Percentiles rank a stretch among this genome's conserved stretches.
Conservation (phyloP, 495 filamentous ascomycete species). For the Aspergillus bertholletiae region DNA sequence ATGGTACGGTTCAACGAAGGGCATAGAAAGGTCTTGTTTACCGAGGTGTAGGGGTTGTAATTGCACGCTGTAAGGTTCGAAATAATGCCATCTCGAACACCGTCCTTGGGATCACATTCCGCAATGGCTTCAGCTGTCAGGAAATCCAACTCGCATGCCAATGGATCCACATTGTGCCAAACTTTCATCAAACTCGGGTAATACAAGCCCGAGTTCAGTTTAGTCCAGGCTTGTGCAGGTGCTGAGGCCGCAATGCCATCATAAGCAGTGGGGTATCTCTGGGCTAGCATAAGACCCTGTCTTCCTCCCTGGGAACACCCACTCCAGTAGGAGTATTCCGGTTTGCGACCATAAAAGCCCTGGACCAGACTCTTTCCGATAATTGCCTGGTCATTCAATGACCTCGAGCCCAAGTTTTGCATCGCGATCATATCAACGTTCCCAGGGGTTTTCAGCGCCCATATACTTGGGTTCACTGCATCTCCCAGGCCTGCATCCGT, state of each 20-base stretch:
- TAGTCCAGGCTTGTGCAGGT: no score
- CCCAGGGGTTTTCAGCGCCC: conserved; percentile 36
- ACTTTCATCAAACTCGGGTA: no score
- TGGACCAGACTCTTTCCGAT: conserved; percentile 15
- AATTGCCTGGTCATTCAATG: conserved; percentile 28
- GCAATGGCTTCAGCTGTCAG: conserved; percentile 35
- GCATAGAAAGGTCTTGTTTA: conserved; percentile 42
- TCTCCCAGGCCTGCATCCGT: conserved; percentile 38
- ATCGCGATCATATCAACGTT: conserved; percentile 37
- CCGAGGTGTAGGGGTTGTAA: conserved; percentile 31
- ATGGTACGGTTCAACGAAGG: conserved; percentile 11
- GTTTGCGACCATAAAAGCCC: conserved; percentile 14
- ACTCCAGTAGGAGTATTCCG: conserved; percentile 38
- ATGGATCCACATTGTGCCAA: no score
- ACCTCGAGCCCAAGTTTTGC: conserved; percentile 37
- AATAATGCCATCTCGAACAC: conserved; percentile 54
- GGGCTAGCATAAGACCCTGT: conserved; percentile 39
- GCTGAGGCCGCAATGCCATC: conserved; percentile 59
- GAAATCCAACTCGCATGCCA: conserved; percentile 42
- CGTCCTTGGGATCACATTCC: conserved; percentile 48
- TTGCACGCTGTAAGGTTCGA: conserved; percentile 46
- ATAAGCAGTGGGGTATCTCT: conserved; percentile 41
- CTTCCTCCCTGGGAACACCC: conserved; percentile 47
- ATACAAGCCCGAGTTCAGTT: no score
- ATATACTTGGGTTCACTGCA: conserved; percentile 10